phyloP scores from a whole-genome alignment of 1,139 yeast genomes.

The Candida pseudoviswanathii region DNA sequence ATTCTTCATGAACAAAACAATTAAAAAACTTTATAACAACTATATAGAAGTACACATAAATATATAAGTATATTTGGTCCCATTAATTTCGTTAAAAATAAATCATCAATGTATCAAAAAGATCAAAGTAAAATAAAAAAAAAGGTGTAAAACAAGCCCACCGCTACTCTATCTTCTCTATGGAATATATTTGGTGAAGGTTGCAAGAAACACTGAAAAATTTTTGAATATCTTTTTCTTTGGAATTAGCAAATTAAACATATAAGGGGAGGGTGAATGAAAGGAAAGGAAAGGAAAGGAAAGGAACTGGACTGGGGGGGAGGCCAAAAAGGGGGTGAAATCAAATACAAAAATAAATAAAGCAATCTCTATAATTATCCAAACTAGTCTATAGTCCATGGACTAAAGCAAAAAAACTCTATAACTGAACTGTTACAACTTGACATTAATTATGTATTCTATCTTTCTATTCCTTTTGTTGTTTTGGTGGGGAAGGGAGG shows the following conservation, averaged over 20 bases:
- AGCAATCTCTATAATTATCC: slow-evolving; percentile 9
- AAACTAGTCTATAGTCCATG: slow-evolving; percentile 8
- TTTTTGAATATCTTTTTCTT: background rate
- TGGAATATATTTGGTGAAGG: background rate
- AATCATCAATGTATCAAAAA: slow-evolving; percentile 1
- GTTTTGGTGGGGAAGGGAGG: background rate
- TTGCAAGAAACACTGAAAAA: background rate
- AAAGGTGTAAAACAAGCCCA: slow-evolving; percentile 1
- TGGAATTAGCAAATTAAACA: background rate
- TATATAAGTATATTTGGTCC: background rate
- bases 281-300: background rate
- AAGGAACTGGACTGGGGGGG: background rate
- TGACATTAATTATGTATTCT: background rate
- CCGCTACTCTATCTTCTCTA: slow-evolving; percentile 1
- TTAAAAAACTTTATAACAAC: background rate
- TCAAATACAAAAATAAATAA: slow-evolving; percentile 3
- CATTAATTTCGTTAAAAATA: slow-evolving; percentile 1
- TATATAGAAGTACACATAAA: slow-evolving; percentile 2
- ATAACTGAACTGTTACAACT: slow-evolving; percentile 3
- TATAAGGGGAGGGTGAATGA: background rate
- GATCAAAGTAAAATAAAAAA: background rate
- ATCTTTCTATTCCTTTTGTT: background rate
- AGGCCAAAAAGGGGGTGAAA: background rate
- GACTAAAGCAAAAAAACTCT: slow-evolving; percentile 4
- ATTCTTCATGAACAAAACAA: background rate